Evolutionary conservation across 768 basidiomycete genomes (phyloP).

Genomic region (Mycena galericulata): DNA sequence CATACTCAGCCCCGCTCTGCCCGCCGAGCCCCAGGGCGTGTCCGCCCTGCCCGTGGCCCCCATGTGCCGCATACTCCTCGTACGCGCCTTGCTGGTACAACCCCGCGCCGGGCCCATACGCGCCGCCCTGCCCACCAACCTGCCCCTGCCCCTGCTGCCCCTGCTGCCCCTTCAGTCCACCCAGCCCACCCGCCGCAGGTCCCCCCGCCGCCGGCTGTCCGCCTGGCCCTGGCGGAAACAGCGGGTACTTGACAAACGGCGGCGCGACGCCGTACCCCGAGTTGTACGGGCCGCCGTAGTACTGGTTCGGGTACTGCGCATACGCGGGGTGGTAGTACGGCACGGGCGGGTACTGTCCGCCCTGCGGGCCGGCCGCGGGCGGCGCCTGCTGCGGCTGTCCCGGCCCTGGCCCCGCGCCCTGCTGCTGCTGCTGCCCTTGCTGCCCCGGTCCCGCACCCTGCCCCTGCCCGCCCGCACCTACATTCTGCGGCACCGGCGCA

Average conservation of each 20-base stretch:
- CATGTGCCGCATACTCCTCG: conserved; percentile 66
- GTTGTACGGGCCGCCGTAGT: conserved; percentile 78
- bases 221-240: conserved; percentile 80
- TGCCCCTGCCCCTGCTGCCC: conserved; percentile 55
- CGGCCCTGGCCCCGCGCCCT: conserved; percentile 59
- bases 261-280: conserved; percentile 70
- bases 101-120: conserved; percentile 61
- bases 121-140: conserved; percentile 28
- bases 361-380: conserved; percentile 70
- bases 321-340: conserved; percentile 72
- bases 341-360: conserved; percentile 72
- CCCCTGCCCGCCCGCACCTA: conserved; percentile 33
- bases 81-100: conserved; percentile 66
- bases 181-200: conserved; percentile 39
- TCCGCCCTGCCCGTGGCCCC: conserved; percentile 57
- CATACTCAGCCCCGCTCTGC: conserved; percentile 37
- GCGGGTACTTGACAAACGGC: conserved; percentile 82
- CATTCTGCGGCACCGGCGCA: conserved; percentile 63
- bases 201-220: conserved; percentile 62
- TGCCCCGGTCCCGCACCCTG: conserved; percentile 60
- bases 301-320: conserved; percentile 82
- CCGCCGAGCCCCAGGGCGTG: conserved; percentile 54
- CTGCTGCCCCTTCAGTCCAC: conserved; percentile 72
- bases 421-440: conserved; percentile 69
- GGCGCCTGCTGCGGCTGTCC: conserved; percentile 70